These are phyloP conservation scores for Penicillium goetzii DNA, from an alignment of 495 filamentous ascomycete species.

Conservation along the genomic window DNA sequence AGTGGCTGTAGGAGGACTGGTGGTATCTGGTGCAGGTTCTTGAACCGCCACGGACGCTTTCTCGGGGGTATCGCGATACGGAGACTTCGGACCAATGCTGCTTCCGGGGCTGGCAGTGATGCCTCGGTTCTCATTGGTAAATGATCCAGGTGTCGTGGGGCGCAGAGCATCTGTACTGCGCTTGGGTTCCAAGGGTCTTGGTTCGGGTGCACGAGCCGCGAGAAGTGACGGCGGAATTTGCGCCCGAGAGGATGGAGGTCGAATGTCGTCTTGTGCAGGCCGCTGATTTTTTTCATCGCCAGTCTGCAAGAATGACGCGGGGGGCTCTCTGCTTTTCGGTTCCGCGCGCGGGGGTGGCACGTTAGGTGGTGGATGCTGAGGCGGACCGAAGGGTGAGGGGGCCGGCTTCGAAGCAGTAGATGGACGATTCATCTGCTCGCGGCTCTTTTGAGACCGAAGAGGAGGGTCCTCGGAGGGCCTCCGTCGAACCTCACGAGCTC, in stretches of 20 bases:
- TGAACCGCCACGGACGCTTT: constrained; percentile 21
- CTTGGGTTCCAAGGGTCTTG: constrained; percentile 28
- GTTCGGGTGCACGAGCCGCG: constrained; percentile 21
- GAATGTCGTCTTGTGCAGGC: constrained; percentile 24
- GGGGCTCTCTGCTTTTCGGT: constrained; percentile 30
- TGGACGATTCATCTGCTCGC: constrained; percentile 51
- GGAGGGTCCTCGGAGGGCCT: constrained; percentile 48
- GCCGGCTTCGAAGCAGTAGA: constrained; percentile 38
- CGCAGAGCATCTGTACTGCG: constrained; percentile 38
- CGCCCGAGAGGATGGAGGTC: not conserved
- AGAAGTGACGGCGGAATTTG: constrained; percentile 17
- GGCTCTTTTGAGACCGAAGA: constrained; percentile 49
- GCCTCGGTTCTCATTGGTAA: constrained; percentile 30
- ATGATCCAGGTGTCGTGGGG: constrained; percentile 37
- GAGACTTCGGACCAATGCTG: constrained; percentile 31
- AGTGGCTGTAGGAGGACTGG: not conserved
- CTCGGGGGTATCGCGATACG: constrained; percentile 30
- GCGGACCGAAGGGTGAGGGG: constrained; percentile 30
- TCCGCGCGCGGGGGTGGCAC: constrained; percentile 30
- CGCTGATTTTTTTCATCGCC: constrained; percentile 20
- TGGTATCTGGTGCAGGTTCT: constrained; percentile 14
- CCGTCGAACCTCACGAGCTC: constrained; percentile 35
- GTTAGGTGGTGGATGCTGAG: constrained; percentile 32
- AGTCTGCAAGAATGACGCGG: constrained; percentile 26
- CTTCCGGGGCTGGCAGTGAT: constrained; percentile 28